Evolutionary conservation across 1,139 yeast genomes (phyloP), one percentile per base, ranked within the genome.

Genomic region (Fermentozyma sake): DNA sequence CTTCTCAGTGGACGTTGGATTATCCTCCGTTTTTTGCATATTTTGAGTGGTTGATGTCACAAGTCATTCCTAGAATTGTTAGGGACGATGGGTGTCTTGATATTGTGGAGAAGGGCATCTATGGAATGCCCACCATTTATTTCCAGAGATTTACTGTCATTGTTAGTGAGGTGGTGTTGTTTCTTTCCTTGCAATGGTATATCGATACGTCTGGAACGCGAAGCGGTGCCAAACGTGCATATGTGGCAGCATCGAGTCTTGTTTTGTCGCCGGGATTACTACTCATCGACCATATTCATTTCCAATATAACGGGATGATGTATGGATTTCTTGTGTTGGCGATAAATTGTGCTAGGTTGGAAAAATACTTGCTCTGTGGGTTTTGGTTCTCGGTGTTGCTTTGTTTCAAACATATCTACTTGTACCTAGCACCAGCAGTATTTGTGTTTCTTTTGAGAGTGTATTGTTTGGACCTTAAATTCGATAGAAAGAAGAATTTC

Each of bases 1-100:
- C 95, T 0, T 81, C 85, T 21, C 91, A 83, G 50, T 91, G 98
- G 97, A 91, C 98, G 0, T 61, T 93, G 28, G 98, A 91, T 55
- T 91, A 91, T 55, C 98, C 99, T 5, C 99, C 99, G 1, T 85
- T 87, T 48, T 91, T 91, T 54, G 98, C 98, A 1, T 87, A 86
- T 52, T 89, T 91, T 45, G 98, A 91, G 52, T 86, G 89, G 82
- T 22, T 68, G 1, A 52, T 91, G 31, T 70, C 95, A 0, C 78
- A 68, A 28, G 68, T 83, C 32, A 89, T 84, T 1, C 96, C 96
- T 0, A 34, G 46, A 2, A 26, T 55, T 2, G 94, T 84, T 1
- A 62, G 58, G 12, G 52, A 62, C 0, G 96, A 91, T 52, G 95
- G 95, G 0, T 83, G 94, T 44, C 63, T 91, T 27, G 82, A 76